Evolutionary conservation across 495 filamentous ascomycete species (phyloP), one percentile per base, ranked within the genome.

Genomic region (Corynascus novoguineensis): DNA sequence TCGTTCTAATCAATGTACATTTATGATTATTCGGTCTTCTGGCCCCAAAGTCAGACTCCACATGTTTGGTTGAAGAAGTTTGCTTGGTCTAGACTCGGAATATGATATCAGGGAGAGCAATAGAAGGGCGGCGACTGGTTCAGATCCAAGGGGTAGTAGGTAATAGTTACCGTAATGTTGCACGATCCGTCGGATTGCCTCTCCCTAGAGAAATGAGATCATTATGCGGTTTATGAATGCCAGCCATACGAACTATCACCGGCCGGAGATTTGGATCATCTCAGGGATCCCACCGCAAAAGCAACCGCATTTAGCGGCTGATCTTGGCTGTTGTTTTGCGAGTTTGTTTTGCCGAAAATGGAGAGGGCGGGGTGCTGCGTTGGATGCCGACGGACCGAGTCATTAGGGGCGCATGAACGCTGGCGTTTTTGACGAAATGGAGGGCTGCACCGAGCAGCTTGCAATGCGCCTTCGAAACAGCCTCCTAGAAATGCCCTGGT

Each of bases 201-300:
- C n/a, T n/a, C n/a, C n/a, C n/a, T n/a, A n/a, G n/a, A 44, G 40
- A 54, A 46, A 55, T 45, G 44, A 55, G 31, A 29, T 46, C 40
- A 47, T 37, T 27, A 46, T 37, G 53, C 34, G n/a, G 9, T 7
- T 46, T 34, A n/a, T 1, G 53, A 28, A 28, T 48, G 34, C 10
- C 28, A 45, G 12, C 14, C 10, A 7, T n/a, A 35, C 15, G 19
- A 40, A 10, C 4, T 52, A n/a, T n/a, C n/a, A n/a, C n/a, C n/a
- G 15, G 11, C 34, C 21, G 37, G 54, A 51, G 55, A 58, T 58
- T 58, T 58, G 55, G 55, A 58, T 58, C 55, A 51, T 51, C 55
- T 51, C 55, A 46, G 15, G 52, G 41, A 47, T 55, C 19, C 51
- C 52, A 47, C 52, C 52, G 28, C 32, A 22, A 38, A 29, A 21